Evolutionary conservation across 371 early-diverging fungal species (phyloP).

Genomic region (Apophysomyces ossiformis): DNA sequence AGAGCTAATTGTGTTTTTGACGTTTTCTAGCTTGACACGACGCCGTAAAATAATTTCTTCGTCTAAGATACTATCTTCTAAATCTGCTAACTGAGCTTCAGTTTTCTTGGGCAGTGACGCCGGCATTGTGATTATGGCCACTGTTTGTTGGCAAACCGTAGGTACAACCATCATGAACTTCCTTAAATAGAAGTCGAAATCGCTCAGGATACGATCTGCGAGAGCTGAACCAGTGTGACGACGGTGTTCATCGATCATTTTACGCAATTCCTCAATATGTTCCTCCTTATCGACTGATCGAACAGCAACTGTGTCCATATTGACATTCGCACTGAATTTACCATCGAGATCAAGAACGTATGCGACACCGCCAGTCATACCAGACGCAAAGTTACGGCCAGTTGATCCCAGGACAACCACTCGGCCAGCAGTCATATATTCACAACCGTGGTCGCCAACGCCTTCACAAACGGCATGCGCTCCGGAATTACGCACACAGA

Average conservation of each 20-base stretch:
- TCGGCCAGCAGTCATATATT: conserved; percentile 97
- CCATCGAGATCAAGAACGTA: conserved; percentile 75
- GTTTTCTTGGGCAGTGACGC: too few relatives aligned
- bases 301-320: conserved; percentile 52
- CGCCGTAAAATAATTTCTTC: conserved; percentile 62
- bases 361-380: conserved; percentile 95
- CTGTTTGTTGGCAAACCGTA: conserved; percentile 43
- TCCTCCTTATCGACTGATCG: conserved; percentile 66
- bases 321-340: conserved; percentile 69
- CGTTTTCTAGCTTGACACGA: conserved; percentile 45
- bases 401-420: conserved; percentile 83
- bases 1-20: background rate
- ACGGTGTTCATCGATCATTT: conserved; percentile 69
- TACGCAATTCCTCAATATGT: conserved; percentile 68
- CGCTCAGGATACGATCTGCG: conserved; percentile 39
- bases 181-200: conserved; percentile 39
- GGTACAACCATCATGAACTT: conserved; percentile 86
- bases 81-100: conserved; percentile 61
- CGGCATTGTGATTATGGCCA: background rate
- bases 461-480: conserved; percentile 94
- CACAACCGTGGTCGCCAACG: conserved; percentile 96
- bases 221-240: conserved; percentile 71
- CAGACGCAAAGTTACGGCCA: conserved; percentile 96
- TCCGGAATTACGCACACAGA: conserved; percentile 95
- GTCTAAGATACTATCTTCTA: conserved; percentile 80